phyloP scores from a whole-genome alignment of 441 rosid species.

The Gossypium gossypioides region DNA sequence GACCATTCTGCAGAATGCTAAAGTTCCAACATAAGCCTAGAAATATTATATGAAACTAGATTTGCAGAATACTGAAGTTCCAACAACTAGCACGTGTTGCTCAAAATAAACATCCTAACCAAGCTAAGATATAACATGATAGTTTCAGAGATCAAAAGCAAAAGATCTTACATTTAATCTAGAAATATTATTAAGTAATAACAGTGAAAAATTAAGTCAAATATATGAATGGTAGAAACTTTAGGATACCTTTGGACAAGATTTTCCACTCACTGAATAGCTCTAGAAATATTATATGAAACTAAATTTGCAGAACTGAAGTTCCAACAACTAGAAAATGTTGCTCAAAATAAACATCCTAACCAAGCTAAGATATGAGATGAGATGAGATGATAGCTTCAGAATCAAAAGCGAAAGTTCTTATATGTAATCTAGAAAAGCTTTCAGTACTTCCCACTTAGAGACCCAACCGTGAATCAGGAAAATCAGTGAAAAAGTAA shows the following conservation, averaged over 20 bases:
- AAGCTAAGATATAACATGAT: not conserved
- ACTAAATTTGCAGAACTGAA: not conserved
- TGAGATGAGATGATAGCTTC: not conserved
- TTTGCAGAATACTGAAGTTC: not conserved
- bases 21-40: slow-evolving; percentile 4
- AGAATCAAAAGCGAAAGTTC: not conserved
- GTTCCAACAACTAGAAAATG: not conserved
- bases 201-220: not conserved
- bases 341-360: not conserved
- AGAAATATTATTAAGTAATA: not conserved
- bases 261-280: slow-evolving; percentile 19
- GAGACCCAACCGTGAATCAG: slow-evolving; percentile 2
- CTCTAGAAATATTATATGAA: not conserved
- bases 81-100: not conserved
- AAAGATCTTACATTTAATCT: not conserved
- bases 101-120: not conserved
- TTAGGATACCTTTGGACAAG: slow-evolving; percentile 47
- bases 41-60: not conserved
- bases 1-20: not conserved
- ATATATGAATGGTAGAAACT: slow-evolving; percentile 2
- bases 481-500: not conserved
- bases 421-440: not conserved
- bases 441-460: not conserved
- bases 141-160: not conserved
- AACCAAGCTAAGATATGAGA: not conserved